Conservation (phyloP, 768 basidiomycete species). For the Tricholoma saponaceum region DNA sequence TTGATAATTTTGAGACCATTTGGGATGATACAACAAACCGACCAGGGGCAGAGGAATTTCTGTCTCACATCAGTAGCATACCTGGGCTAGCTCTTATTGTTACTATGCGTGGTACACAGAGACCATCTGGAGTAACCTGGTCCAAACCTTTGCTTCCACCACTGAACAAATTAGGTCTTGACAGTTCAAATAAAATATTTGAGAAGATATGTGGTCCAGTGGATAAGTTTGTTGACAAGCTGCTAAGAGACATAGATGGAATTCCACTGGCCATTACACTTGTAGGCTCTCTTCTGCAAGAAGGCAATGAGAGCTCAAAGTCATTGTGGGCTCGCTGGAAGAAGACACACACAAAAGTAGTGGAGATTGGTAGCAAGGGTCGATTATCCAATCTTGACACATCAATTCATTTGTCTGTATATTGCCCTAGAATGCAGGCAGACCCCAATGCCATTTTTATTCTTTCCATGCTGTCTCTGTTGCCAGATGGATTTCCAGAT, state of each 20-base stretch:
- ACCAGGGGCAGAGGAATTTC: neutral
- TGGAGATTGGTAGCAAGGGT: constrained; percentile 17
- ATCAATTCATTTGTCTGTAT: constrained; percentile 14
- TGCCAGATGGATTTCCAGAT: constrained; percentile 12
- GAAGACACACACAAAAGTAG: constrained; percentile 11
- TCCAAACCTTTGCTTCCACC: constrained; percentile 1
- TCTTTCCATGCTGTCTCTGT: constrained; percentile 14
- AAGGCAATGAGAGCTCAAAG: constrained; percentile 17
- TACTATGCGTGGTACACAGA: constrained; percentile 3
- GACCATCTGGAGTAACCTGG: neutral
- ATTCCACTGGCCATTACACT: constrained; percentile 10
- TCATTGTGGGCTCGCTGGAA: constrained; percentile 15
- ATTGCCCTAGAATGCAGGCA: constrained; percentile 10
- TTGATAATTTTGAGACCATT: neutral
- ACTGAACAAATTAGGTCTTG: neutral
- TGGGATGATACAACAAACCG: constrained; percentile 1
- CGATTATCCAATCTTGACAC: constrained; percentile 15
- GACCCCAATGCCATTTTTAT: constrained; percentile 7
- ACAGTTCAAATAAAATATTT: neutral
- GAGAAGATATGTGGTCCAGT: neutral
- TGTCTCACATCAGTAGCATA: neutral
- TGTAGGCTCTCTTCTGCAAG: constrained; percentile 14
- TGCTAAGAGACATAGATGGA: neutral
- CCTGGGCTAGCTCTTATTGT: neutral
- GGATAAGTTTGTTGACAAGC: neutral